Percentiles rank a stretch among this genome's conserved stretches.
Evolutionary conservation across 345 rosid genomes (phyloP).

Genomic region (Aquilaria sinensis): DNA sequence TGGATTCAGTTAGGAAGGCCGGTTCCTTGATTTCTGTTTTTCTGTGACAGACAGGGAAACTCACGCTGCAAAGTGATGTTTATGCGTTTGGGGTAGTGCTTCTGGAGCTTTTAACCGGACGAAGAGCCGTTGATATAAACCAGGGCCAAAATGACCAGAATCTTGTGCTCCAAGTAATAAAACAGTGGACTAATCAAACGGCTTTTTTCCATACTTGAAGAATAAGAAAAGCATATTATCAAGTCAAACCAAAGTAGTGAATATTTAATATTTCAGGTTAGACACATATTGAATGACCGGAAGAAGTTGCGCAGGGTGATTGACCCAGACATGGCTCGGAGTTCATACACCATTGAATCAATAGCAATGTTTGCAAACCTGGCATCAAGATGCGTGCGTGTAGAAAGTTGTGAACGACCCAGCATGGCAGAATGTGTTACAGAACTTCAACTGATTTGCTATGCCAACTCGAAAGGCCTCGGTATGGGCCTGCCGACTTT

Average conservation of each 20-base stretch:
- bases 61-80: slow-evolving; percentile 92
- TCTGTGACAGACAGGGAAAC: slow-evolving; percentile 76
- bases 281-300: slow-evolving; percentile 65
- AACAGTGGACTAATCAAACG: slow-evolving; percentile 3
- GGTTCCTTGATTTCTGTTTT: slow-evolving; percentile 3
- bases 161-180: slow-evolving; percentile 80
- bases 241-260: slow-evolving; percentile 7
- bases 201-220: slow-evolving; percentile 10
- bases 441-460: slow-evolving; percentile 70
- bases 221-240: slow-evolving; percentile 3
- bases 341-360: slow-evolving; percentile 74
- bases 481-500: slow-evolving; percentile 45
- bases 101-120: slow-evolving; percentile 89
- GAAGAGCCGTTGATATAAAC: slow-evolving; percentile 86
- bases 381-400: slow-evolving; percentile 90
- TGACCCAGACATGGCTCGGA: slow-evolving; percentile 71
- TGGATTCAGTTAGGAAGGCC: slow-evolving; percentile 8
- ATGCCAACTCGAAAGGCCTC: slow-evolving; percentile 64
- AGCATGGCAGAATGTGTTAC: slow-evolving; percentile 73
- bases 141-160: slow-evolving; percentile 87
- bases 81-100: slow-evolving; percentile 98
- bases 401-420: slow-evolving; percentile 83
- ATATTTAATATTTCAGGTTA: slow-evolving; percentile 50
- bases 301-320: slow-evolving; percentile 75
- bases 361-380: slow-evolving; percentile 83